Base-by-base conservation (phyloP, 768 basidiomycete species). In the Suillus plorans region DNA sequence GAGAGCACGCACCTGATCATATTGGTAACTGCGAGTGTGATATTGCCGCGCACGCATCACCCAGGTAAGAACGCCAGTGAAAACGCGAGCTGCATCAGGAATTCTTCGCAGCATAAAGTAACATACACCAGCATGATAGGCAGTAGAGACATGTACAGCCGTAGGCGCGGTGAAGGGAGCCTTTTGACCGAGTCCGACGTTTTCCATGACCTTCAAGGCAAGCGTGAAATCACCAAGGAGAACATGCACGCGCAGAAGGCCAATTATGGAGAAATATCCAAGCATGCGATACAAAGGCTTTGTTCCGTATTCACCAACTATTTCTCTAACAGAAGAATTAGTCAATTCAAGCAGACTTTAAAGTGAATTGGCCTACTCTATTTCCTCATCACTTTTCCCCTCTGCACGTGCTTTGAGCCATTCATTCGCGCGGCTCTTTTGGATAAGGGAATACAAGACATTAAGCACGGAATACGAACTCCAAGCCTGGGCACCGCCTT, bases 391-490 rank as follows among this genome's bases (percentile, higher is more conserved):
- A 10, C 86, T 82, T 77, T 92, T 91, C 31, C 94, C 92, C 68
- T 89, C 83, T 70, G 92, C 87, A 64, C 89, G 85, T 8, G 97
- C 96, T 65, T 81, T 74, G 65, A 99, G 88, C 78, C 95, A 93
- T 75, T 98, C 95, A 77, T 96, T 95, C 78, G 95, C 92, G 76
- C 89, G 89, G 6, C 92, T 94, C 78, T 99, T 99, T 85, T 99
- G 97, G 68, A 99, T 96, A 70, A 99, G 85, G 22, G 95, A 98
- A 81, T 99, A 99, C 34, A 99, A 84, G 45, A 99, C 97, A 79
- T 99, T 99, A 71, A 99, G 85, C 34, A 99, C 97, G 67, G 92
- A 95, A 81, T 99, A 99, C 60, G 95, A 97, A 71, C 91, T 95
- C 97, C 97, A 99, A 64, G 96, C 90, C 86, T 95, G 69, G 14